Percentiles rank a stretch among this genome's conserved stretches.
phyloP scores from a whole-genome alignment of 2,329 filamentous ascomycete species.

The Alternaria sp. region DNA sequence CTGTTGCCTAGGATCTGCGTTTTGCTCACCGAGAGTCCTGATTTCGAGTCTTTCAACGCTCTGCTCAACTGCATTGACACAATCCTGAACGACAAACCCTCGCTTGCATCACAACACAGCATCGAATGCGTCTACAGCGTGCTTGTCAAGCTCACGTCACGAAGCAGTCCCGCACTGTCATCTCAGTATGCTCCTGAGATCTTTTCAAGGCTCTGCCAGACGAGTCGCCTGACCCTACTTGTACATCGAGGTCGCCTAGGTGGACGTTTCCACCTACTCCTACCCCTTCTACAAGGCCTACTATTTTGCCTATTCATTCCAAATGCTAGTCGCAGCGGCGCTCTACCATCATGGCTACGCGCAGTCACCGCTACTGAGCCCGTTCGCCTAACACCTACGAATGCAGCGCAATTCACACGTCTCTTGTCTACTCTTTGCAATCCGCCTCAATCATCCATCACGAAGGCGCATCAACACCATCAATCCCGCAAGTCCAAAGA shows the following conservation, averaged over 20 bases:
- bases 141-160: slow-evolving; percentile 47
- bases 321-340: slow-evolving; percentile 40
- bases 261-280: slow-evolving; percentile 67
- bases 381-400: slow-evolving; percentile 48
- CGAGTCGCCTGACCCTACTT: slow-evolving; percentile 62
- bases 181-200: slow-evolving; percentile 50
- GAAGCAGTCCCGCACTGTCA: slow-evolving; percentile 39
- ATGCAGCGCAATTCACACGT: slow-evolving; percentile 61
- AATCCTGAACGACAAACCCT: slow-evolving; percentile 43
- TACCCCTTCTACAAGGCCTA: slow-evolving; percentile 63
- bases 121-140: slow-evolving; percentile 53
- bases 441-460: slow-evolving; percentile 65
- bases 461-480: slow-evolving; percentile 49
- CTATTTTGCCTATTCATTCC: slow-evolving; percentile 64
- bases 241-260: slow-evolving; percentile 66
- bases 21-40: slow-evolving; percentile 57
- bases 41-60: slow-evolving; percentile 61
- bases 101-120: slow-evolving; percentile 54
- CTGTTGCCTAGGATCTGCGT: slow-evolving; percentile 38
- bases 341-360: slow-evolving; percentile 46
- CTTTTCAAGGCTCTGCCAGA: slow-evolving; percentile 63
- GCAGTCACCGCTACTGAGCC: slow-evolving; percentile 15
- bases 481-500: slow-evolving; percentile 39
- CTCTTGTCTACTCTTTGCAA: slow-evolving; percentile 68
- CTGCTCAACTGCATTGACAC: slow-evolving; percentile 61